A percentile compares a stretch with the other conserved stretches of the same genome.
phyloP scores from a whole-genome alignment of 441 rosid species.

The Sinapis alba region DNA sequence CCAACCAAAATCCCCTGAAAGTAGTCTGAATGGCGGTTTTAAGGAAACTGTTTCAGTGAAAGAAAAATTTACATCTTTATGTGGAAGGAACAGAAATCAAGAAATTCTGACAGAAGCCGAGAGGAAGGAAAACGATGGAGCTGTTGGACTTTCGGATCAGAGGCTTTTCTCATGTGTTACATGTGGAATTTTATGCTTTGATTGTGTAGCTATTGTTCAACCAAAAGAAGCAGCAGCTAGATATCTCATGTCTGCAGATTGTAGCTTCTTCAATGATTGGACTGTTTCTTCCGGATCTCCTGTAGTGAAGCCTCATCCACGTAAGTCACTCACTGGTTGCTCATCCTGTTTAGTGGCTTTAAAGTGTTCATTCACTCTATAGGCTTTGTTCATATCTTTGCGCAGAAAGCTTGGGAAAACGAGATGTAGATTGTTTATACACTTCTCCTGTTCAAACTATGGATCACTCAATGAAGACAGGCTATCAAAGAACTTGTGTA shows the following conservation, averaged over 20 bases:
- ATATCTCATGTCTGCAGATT: constrained; percentile 90
- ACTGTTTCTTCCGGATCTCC: constrained; percentile 56
- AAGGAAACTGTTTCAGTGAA: constrained; percentile 47
- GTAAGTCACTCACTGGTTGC: constrained; percentile 48
- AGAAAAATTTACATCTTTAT: constrained; percentile 64
- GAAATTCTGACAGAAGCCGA: constrained; percentile 33
- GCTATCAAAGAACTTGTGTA: constrained; percentile 44
- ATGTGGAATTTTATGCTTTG: constrained; percentile 89
- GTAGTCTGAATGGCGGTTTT: constrained; percentile 11
- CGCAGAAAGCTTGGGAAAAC: constrained; percentile 55
- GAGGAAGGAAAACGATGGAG: constrained; percentile 39
- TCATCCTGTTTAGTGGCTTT: constrained; percentile 9
- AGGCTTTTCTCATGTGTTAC: constrained; percentile 90
- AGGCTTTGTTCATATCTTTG: constrained; percentile 11
- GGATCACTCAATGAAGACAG: constrained; percentile 35
- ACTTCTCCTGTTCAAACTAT: neutral
- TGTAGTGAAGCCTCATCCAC: constrained; percentile 32
- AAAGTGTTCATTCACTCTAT: neutral
- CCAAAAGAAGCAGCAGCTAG: constrained; percentile 86
- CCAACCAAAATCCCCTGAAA: constrained; percentile 47
- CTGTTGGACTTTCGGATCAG: constrained; percentile 77
- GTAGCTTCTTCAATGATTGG: constrained; percentile 92
- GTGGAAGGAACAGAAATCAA: constrained; percentile 50
- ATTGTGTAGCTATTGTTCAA: constrained; percentile 85
- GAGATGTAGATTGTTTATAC: constrained; percentile 32